Evolutionary conservation across 1,284 basidiomycete genomes (phyloP), one percentile per base, ranked within the genome.

Genomic region (Marasmius sp.): DNA sequence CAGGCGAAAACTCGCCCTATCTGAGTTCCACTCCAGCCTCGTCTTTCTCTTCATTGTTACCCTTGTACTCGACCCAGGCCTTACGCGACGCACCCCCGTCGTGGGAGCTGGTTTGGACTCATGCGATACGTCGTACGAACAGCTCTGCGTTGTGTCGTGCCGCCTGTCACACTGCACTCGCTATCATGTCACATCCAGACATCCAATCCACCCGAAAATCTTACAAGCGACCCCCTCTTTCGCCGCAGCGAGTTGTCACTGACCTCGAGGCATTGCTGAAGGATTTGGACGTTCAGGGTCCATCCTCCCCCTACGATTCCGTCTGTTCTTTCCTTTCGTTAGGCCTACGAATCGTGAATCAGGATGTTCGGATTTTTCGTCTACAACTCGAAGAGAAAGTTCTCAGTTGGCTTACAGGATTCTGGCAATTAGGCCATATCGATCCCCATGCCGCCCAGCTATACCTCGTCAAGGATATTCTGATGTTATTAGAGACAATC

Each of bases 231-330:
- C 70, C 72, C 18, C 73, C 80, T 22, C 76, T 96, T 37, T 80
- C 85, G 1, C 73, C 80, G 10, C 83, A 86, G 11, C 81, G 81
- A 3, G 75, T 90, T 41, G 75, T 91, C 11, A 70, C 77, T 0
- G 92, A 94, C 69, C 85, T 97, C 52, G 91, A 94, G 70, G 77
- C 80, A 0, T 77, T 97, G 53, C 81, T 88, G 1, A 88, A 87
- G 65, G 91, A 94, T 66, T 78, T 98, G 60, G 89, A 94, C 67
- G 83, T 96, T 14, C 94, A 97, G 74, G 94, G 94, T 0, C 95
- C 95, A 1, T 77, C 87, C 1, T 88, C 85, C 66, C 92, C 94
- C 0, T 90, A 84, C 67, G 96, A 98, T 69, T 87, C 95, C 0
- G 91, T 95, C 27, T 96, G 94, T 77, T 77, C 81, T 54, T 92